Base-by-base conservation (phyloP, 768 basidiomycete genomes). In the Neoboletus subvelutipes region DNA sequence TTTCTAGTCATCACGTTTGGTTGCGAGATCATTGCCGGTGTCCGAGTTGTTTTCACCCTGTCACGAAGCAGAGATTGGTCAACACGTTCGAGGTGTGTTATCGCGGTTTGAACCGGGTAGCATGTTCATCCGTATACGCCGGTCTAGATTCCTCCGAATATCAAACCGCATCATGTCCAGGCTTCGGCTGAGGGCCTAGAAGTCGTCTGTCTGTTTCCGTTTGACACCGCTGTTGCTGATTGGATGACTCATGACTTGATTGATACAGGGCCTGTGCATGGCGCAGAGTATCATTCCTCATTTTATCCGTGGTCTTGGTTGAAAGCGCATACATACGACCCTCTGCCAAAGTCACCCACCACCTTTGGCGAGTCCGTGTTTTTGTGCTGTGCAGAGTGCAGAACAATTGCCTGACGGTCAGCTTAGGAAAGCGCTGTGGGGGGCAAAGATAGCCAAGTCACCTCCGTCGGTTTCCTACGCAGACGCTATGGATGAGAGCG, bases 21-120 rank as follows among this genome's bases (percentile, higher is more conserved):
- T 75, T 98, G 24, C 79, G 92, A 43, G 96, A 98, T 67, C 95
- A 98, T 62, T 98, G 96, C 69, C 81, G 94, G 34, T 97, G 94
- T 70, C 75, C 87, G 6, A 76, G 83, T 49, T 96, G 94, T 71
- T 95, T 91, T 67, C 95, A 98, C 71, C 76, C 87, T 0, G 69
- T 85, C 57, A 98, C 95, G 18, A 95, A 92, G 67, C 96, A 98
- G 71, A 80, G 95, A n/a, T 72, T 98, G 11, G 75, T 93, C 50
- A 86, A 90, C 66, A 93, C 94, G 1, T 92, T 88, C 61, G 85
- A 90, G 60, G 95, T 89, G 62, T 29, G 79, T 60, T 8, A 5
- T 46, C 33, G 10, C 4, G 6, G 24, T 22, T 48, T 39, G 10
- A 15, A 18, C 13, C 6, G 10, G 18, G 51, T 29, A 3, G 37